These are phyloP conservation scores for Nitzschia putrida DNA, from an alignment of 108 stramenopile genomes.

Conservation along the genomic window DNA sequence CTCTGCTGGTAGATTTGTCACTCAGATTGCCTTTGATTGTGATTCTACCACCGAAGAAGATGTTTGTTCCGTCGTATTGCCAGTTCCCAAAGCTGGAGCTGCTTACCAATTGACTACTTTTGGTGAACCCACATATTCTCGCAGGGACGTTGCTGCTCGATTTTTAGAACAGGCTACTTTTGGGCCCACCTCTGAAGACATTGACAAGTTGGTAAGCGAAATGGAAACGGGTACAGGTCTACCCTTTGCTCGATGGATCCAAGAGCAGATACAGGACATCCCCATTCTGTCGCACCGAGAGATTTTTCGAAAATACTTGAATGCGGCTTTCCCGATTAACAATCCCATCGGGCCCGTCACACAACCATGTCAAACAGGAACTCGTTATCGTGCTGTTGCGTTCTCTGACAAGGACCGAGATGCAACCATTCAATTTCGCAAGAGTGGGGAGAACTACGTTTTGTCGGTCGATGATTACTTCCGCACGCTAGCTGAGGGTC, in stretches of 20 bases:
- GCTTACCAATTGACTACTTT: neutral
- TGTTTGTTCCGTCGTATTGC: neutral
- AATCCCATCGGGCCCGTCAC: slow-evolving; percentile 55
- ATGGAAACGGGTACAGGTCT: no score
- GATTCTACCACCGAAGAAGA: neutral
- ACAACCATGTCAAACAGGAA: slow-evolving; percentile 24
- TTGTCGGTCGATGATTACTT: no score
- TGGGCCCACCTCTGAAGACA: slow-evolving; percentile 40
- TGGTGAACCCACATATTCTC: neutral
- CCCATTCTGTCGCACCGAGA: neutral
- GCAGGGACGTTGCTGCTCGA: slow-evolving; percentile 28
- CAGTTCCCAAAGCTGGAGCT: neutral
- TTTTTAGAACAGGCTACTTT: slow-evolving; percentile 72
- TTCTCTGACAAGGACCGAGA: neutral
- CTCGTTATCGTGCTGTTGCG: neutral
- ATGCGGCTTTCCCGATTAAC: slow-evolving; percentile 31
- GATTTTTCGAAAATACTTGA: neutral
- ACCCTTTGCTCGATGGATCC: neutral
- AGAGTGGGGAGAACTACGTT: no score
- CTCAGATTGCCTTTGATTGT: neutral
- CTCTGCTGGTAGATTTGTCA: slow-evolving; percentile 30
- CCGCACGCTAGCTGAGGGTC: no score
- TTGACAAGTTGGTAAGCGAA: neutral
- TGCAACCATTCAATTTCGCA: no score
- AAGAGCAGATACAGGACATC: neutral